phyloP scores from a whole-genome alignment of 2,329 filamentous ascomycete species.

The Colletotrichum orchidophilum region DNA sequence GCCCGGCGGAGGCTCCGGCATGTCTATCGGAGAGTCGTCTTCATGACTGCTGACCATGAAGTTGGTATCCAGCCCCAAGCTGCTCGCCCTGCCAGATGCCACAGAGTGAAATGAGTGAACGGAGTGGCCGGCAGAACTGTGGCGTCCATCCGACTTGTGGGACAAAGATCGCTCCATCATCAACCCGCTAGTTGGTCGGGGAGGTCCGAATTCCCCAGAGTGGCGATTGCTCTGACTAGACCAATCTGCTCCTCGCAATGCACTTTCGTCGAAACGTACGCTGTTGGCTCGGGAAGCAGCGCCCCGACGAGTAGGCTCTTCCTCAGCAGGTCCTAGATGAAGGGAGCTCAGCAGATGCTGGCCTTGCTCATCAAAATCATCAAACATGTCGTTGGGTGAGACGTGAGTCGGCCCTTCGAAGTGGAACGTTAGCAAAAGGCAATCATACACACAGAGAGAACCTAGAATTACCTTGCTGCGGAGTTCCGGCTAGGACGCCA shows the following conservation, averaged over 20 bases:
- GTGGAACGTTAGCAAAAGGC: conserved; percentile 35
- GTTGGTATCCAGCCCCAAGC: conserved; percentile 82
- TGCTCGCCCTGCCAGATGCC: conserved; percentile 84
- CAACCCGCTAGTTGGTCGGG: conserved; percentile 81
- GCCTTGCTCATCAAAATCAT: conserved; percentile 88
- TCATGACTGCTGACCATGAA: conserved; percentile 68
- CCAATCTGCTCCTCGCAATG: conserved; percentile 87
- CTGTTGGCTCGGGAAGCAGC: conserved; percentile 94
- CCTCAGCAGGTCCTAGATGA: conserved; percentile 82
- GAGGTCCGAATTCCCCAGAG: conserved; percentile 82
- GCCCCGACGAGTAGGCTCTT: conserved; percentile 84
- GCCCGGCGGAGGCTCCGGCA: conserved; percentile 81
- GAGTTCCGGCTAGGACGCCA: conserved; percentile 81
- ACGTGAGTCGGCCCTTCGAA: conserved; percentile 78
- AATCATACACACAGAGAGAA: not conserved
- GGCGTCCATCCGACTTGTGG: conserved; percentile 94
- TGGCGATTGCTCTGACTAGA: conserved; percentile 80
- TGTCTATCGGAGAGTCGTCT: conserved; percentile 75
- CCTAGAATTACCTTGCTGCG: conserved; percentile 81
- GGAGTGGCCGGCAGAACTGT: conserved; percentile 86
- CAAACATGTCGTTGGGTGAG: conserved; percentile 84
- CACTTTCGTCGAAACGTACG: conserved; percentile 96
- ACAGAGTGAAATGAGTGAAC: conserved; percentile 73
- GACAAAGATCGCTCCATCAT: conserved; percentile 93
- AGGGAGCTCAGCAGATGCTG: conserved; percentile 82